Conservation (phyloP, 495 filamentous ascomycete genomes). For the Rusavskia elegans region DNA sequence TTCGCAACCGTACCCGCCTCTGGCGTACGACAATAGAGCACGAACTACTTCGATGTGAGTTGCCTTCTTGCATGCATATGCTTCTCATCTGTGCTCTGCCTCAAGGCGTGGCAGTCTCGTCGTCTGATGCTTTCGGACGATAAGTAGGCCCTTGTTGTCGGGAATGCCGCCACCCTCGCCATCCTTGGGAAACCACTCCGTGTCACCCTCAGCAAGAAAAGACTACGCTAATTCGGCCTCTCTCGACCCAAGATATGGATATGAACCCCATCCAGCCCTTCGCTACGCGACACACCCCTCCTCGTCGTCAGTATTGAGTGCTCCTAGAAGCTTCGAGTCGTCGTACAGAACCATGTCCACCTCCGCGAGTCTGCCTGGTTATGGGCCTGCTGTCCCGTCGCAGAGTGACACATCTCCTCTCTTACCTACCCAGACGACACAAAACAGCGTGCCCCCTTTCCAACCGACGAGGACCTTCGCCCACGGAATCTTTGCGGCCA, state of each 20-base stretch:
- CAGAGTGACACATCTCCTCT: slow-evolving; percentile 21
- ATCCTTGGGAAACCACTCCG: slow-evolving; percentile 3
- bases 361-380: slow-evolving; percentile 18
- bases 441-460: slow-evolving; percentile 40
- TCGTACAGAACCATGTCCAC: slow-evolving; percentile 22
- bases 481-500: slow-evolving; percentile 40
- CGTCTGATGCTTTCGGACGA: slow-evolving; percentile 5
- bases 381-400: slow-evolving; percentile 18
- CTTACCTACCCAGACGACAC: slow-evolving; percentile 1
- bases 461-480: slow-evolving; percentile 34
- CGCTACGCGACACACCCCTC: slow-evolving; percentile 11
- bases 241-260: neutral
- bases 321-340: slow-evolving; percentile 17
- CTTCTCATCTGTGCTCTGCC: slow-evolving; percentile 21
- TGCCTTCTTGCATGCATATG: slow-evolving; percentile 21
- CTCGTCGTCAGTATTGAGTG: slow-evolving; percentile 20
- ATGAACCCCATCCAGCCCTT: neutral
- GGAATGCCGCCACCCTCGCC: slow-evolving; percentile 7
- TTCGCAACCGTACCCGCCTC: slow-evolving; percentile 1
- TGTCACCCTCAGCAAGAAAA: slow-evolving; percentile 3
- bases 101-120: slow-evolving; percentile 6
- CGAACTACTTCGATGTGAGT: slow-evolving; percentile 23
- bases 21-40: slow-evolving; percentile 22
- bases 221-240: slow-evolving; percentile 1
- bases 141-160: slow-evolving; percentile 3